Evolutionary conservation across 331 rosid species (phyloP).

Genomic region (Acacia pycnantha): DNA sequence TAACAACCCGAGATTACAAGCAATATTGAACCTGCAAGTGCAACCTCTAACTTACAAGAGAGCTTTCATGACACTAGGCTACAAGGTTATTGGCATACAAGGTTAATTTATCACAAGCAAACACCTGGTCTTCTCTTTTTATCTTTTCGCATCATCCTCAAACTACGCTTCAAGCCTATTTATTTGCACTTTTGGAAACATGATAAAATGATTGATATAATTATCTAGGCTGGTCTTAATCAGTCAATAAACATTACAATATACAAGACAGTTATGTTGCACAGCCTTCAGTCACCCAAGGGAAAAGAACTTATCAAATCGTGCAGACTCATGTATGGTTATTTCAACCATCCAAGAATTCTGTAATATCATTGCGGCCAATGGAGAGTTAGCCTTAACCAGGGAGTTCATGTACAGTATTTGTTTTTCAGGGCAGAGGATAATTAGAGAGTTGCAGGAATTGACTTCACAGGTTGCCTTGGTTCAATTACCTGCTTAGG

Average conservation of each 20-base stretch:
- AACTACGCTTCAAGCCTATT: neutral
- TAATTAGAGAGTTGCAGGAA: neutral
- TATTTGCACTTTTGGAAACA: neutral
- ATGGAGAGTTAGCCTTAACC: neutral
- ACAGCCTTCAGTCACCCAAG: conserved; percentile 10
- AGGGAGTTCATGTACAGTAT: conserved; percentile 9
- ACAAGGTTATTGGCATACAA: too few species aligned
- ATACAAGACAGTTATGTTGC: neutral
- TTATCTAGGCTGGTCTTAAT: neutral
- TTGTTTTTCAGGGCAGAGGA: neutral
- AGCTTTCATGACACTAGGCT: too few species aligned
- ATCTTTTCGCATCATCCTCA: conserved; percentile 19
- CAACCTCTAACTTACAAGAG: too few species aligned
- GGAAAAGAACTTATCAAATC: neutral
- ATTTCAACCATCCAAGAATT: conserved; percentile 11
- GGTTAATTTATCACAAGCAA: neutral
- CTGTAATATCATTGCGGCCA: neutral
- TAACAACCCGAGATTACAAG: too few species aligned
- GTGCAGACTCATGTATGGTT: neutral
- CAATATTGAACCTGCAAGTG: too few species aligned
- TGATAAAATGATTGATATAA: neutral
- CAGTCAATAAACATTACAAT: neutral
- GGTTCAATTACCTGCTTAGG: neutral
- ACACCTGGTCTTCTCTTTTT: neutral
- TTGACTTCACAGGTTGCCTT: neutral